Evolutionary conservation across 2,329 filamentous ascomycete species (phyloP).

Genomic region (Aspergillus carbonarius): DNA sequence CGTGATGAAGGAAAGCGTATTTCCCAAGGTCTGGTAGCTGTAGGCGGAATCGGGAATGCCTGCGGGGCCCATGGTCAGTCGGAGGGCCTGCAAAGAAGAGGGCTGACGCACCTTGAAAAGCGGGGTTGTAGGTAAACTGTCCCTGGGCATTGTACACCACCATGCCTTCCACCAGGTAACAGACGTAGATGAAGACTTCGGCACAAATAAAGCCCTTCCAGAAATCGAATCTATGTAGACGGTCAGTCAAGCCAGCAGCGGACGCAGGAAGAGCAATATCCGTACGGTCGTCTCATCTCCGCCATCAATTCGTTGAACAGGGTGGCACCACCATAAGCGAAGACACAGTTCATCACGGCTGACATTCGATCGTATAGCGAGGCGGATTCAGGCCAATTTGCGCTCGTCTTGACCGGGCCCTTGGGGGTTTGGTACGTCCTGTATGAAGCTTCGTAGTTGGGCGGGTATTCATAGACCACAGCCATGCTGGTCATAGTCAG

Average conservation of each 20-base stretch:
- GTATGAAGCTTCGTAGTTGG: neutral
- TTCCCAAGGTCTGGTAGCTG: conserved; percentile 47
- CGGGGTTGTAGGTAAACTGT: conserved; percentile 39
- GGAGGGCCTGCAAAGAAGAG: neutral
- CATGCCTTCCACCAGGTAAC: conserved; percentile 38
- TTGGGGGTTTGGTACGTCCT: neutral
- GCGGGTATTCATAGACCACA: neutral
- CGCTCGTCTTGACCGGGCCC: neutral
- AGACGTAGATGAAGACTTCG: conserved; percentile 37
- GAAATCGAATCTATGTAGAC: neutral
- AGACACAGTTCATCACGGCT: conserved; percentile 26
- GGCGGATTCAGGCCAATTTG: neutral
- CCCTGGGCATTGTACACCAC: conserved; percentile 44
- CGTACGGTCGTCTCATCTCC: conserved; percentile 36
- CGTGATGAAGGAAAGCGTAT: conserved; percentile 46
- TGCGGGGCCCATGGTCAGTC: conserved; percentile 2
- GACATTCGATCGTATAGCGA: conserved; percentile 33
- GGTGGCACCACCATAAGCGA: conserved; percentile 46
- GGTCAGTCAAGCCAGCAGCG: neutral
- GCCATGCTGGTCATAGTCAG: conserved; percentile 10
- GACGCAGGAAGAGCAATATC: no score
- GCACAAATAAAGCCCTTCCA: conserved; percentile 35
- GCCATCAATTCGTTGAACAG: conserved; percentile 50
- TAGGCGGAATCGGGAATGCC: conserved; percentile 44
- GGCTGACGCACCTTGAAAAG: neutral